phyloP scores from a whole-genome alignment of 148 eudicot species.

The Heliamphora exappendiculata region DNA sequence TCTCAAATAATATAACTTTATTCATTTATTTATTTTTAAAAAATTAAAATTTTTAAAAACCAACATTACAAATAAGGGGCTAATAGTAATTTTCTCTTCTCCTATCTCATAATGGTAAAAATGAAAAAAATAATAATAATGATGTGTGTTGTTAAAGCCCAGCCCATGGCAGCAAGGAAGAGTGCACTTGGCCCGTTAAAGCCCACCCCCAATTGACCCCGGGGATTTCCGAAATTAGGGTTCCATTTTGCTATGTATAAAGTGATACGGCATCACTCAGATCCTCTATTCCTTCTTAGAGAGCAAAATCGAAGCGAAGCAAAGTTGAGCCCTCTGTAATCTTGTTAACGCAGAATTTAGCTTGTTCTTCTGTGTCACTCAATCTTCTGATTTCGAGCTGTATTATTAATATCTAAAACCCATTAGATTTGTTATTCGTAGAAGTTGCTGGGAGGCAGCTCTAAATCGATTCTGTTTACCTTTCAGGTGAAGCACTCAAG shows the following conservation, averaged over 20 bases:
- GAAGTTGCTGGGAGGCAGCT: not conserved
- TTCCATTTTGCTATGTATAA: not conserved
- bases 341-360: not conserved
- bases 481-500: constrained; percentile 56
- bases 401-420: not conserved
- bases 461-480: not conserved
- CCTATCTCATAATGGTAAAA: too few species aligned
- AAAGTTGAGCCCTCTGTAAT: not conserved
- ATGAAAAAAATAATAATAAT: too few species aligned
- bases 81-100: too few species aligned
- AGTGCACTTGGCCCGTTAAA: not conserved
- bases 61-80: too few species aligned
- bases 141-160: too few species aligned
- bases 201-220: not conserved
- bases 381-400: not conserved
- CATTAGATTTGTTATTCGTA: not conserved
- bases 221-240: not conserved
- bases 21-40: too few species aligned
- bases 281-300: too few species aligned
- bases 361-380: not conserved
- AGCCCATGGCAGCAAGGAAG: too few species aligned
- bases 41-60: too few species aligned
- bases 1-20: too few species aligned
- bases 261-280: not conserved
- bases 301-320: too few species aligned